phyloP scores from a whole-genome alignment of 805 yeast genomes.

The Ogataea sp. region DNA sequence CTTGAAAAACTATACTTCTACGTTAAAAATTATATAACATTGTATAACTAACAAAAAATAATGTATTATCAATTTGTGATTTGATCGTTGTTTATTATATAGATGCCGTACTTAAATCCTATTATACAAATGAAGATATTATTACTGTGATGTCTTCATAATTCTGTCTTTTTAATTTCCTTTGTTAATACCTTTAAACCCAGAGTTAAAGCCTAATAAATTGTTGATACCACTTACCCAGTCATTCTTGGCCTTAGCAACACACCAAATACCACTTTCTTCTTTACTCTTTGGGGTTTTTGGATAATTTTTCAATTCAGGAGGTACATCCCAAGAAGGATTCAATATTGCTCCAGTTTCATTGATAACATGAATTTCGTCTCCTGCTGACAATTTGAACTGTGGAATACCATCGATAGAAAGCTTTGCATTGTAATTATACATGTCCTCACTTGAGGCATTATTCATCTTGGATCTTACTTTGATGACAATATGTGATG shows the following conservation, averaged over 20 bases:
- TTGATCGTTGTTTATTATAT: too few species aligned
- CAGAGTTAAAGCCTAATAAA: conserved; percentile 78
- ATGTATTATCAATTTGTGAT: too few species aligned
- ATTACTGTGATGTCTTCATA: not conserved
- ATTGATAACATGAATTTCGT: conserved; percentile 65
- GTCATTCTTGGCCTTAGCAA: conserved; percentile 74
- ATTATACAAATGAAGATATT: too few species aligned
- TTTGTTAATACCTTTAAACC: conserved; percentile 52
- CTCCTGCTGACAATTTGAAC: conserved; percentile 61
- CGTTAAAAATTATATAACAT: not conserved
- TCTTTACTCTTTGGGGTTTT: conserved; percentile 17
- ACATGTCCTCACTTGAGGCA: conserved; percentile 19
- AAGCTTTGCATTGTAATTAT: conserved; percentile 39
- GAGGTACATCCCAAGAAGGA: conserved; percentile 42
- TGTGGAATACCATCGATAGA: conserved; percentile 83
- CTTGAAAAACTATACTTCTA: too few species aligned
- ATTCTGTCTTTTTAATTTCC: conserved; percentile 1
- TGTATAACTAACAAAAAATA: not conserved
- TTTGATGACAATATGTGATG: conserved; percentile 62
- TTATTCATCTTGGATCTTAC: conserved; percentile 41
- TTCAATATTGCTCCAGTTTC: conserved; percentile 56
- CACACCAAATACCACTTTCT: conserved; percentile 69
- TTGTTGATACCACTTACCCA: conserved; percentile 91
- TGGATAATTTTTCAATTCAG: conserved; percentile 4
- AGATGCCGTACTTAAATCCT: too few species aligned